phyloP scores from a whole-genome alignment of 306 rosid species.

The Arachis hypogaea region DNA sequence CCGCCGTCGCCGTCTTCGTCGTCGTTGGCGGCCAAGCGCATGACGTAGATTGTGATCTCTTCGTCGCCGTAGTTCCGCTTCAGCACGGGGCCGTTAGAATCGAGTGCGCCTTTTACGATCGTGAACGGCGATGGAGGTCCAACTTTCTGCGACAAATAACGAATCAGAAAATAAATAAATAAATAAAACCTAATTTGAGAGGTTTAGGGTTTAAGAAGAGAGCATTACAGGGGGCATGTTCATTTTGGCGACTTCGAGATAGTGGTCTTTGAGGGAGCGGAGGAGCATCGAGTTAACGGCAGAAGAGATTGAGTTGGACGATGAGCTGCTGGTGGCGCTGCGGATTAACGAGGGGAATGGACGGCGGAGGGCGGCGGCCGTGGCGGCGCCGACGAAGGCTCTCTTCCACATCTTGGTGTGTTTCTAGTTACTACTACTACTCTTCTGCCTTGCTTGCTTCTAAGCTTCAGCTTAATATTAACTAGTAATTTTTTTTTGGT shows the following conservation, averaged over 20 bases:
- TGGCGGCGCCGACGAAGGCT: constrained; percentile 38
- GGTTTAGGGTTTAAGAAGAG: not conserved
- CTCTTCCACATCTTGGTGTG: constrained; percentile 60
- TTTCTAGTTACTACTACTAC: not conserved
- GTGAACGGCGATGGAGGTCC: constrained; percentile 80
- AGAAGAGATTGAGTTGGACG: constrained; percentile 46
- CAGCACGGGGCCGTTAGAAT: constrained; percentile 74
- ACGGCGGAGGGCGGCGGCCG: constrained; percentile 43
- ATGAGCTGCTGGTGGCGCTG: constrained; percentile 48
- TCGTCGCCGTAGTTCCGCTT: constrained; percentile 64
- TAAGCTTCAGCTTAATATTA: not conserved
- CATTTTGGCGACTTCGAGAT: constrained; percentile 78
- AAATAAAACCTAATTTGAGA: constrained; percentile 26
- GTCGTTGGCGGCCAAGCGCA: constrained; percentile 57
- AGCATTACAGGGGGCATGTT: constrained; percentile 75
- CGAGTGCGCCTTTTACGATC: constrained; percentile 72
- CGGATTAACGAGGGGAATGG: constrained; percentile 32
- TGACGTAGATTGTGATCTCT: constrained; percentile 69
- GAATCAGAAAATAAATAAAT: not conserved
- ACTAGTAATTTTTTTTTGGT: no score
- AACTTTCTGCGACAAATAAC: constrained; percentile 54
- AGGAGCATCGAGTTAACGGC: constrained; percentile 76
- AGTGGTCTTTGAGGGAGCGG: constrained; percentile 93
- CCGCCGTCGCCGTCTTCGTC: constrained; percentile 56
- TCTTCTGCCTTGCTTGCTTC: not conserved